These are phyloP conservation scores for Dendrobium chrysotoxum DNA, from an alignment of 106 monocot species.

Conservation along the genomic window DNA sequence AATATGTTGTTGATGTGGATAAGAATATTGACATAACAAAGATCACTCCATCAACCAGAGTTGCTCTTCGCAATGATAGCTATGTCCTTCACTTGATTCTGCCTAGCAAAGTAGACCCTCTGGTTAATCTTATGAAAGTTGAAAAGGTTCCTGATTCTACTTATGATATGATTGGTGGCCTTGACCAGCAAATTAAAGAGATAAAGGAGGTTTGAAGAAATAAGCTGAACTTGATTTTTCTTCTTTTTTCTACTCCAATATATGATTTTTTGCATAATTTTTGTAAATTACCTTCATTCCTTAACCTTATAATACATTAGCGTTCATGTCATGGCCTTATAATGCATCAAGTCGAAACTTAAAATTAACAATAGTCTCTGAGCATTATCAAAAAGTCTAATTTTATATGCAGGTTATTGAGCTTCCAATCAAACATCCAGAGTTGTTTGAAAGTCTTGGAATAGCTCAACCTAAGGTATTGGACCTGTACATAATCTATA, in stretches of 20 bases:
- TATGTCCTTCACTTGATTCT: conserved; percentile 90
- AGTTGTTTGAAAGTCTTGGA: conserved; percentile 94
- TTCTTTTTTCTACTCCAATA: no score
- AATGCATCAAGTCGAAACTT: no score
- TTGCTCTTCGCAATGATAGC: conserved; percentile 96
- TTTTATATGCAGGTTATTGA: conserved; percentile 80
- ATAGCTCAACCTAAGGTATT: conserved; percentile 97
- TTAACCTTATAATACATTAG: background rate
- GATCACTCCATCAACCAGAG: conserved; percentile 95
- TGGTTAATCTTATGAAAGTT: conserved; percentile 98
- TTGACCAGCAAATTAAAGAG: conserved; percentile 99
- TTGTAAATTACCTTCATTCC: background rate
- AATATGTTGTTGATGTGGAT: conserved; percentile 96
- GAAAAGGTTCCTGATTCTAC: conserved; percentile 99
- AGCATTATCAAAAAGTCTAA: background rate
- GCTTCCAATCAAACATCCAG: conserved; percentile 98
- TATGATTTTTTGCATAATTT: no score
- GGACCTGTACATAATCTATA: background rate
- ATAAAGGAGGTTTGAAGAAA: conserved; percentile 76
- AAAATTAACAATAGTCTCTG: background rate
- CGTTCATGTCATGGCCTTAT: no score
- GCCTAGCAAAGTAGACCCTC: conserved; percentile 95
- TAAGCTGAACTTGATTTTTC: no score
- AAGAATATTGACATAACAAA: conserved; percentile 98
- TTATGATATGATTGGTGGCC: conserved; percentile 99